phyloP scores from a whole-genome alignment of 805 yeast genomes.

The Ogataea paradorogensis region DNA sequence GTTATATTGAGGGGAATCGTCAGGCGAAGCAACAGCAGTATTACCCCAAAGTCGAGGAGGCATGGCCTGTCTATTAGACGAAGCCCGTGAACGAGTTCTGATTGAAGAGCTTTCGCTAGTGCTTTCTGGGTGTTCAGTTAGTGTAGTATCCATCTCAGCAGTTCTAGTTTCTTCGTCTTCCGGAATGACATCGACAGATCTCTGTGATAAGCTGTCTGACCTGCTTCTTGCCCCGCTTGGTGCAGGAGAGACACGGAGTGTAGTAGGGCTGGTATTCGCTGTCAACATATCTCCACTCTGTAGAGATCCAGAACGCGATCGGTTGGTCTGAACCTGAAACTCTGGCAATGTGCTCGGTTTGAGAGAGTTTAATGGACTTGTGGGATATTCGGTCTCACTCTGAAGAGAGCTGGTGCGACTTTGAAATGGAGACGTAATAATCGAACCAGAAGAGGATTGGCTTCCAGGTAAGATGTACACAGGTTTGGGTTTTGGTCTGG shows the following conservation, averaged over 20 bases:
- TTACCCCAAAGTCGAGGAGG: constrained; percentile 21
- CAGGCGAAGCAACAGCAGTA: constrained; percentile 18
- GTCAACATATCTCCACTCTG: constrained; percentile 8
- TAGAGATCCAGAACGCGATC: constrained; percentile 30
- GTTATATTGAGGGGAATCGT: constrained; percentile 13
- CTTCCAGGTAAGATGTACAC: constrained; percentile 8
- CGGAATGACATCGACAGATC: constrained; percentile 17
- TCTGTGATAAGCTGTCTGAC: constrained; percentile 27
- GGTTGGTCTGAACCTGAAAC: constrained; percentile 11
- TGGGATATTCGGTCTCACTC: constrained; percentile 23
- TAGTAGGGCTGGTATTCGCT: constrained; percentile 9
- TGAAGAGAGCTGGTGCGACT: constrained; percentile 26
- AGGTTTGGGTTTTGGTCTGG: constrained; percentile 24
- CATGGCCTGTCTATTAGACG: constrained; percentile 16
- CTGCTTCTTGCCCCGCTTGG: constrained; percentile 21
- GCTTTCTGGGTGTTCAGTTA: background rate
- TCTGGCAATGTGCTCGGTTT: constrained; percentile 23
- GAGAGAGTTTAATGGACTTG: constrained; percentile 32
- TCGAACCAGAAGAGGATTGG: constrained; percentile 9
- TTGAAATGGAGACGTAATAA: constrained; percentile 7
- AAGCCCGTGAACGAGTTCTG: constrained; percentile 22
- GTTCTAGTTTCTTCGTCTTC: constrained; percentile 5
- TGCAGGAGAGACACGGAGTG: constrained; percentile 13
- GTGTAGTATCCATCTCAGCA: background rate
- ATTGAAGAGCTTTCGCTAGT: constrained; percentile 11